These are phyloP conservation scores for Botrytis medusae DNA, from an alignment of 2,329 filamentous ascomycete genomes.

Conservation along the genomic window DNA sequence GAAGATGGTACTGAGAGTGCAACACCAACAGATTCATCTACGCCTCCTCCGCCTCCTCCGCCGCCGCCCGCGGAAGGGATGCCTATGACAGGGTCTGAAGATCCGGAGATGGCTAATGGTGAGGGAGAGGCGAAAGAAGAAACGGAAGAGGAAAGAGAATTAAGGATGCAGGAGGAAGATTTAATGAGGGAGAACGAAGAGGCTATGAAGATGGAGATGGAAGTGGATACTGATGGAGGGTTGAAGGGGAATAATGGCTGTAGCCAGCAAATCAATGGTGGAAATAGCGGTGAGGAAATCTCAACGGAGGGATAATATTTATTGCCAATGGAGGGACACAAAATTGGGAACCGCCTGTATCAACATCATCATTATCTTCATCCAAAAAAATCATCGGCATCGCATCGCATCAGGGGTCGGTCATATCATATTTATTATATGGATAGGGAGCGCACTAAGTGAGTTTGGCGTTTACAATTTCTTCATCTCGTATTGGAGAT, in stretches of 20 bases:
- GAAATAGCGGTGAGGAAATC: background rate
- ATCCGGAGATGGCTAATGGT: background rate
- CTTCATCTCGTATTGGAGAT: background rate
- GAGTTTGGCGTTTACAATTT: background rate
- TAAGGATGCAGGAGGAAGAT: conserved; percentile 33
- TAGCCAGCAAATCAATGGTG: conserved; percentile 3
- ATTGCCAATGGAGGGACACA: background rate
- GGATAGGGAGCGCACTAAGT: background rate
- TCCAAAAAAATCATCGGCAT: background rate
- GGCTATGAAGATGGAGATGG: conserved; percentile 37
- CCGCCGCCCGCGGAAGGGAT: conserved; percentile 32
- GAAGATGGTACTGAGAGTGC: conserved; percentile 25
- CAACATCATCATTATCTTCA: background rate
- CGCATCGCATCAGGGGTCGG: background rate
- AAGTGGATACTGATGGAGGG: conserved; percentile 65
- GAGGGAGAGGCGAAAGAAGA: conserved; percentile 23
- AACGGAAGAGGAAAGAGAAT: conserved; percentile 30
- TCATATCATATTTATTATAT: background rate
- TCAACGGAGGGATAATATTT: background rate
- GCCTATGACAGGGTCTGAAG: conserved; percentile 1
- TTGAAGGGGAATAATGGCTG: background rate
- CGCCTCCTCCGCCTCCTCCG: conserved; percentile 36
- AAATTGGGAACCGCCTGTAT: conserved; percentile 1
- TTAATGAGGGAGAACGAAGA: conserved; percentile 37
- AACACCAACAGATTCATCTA: background rate